These are phyloP conservation scores for Excoecaria cochinchinensis DNA, from an alignment of 345 rosid species.

Conservation along the genomic window DNA sequence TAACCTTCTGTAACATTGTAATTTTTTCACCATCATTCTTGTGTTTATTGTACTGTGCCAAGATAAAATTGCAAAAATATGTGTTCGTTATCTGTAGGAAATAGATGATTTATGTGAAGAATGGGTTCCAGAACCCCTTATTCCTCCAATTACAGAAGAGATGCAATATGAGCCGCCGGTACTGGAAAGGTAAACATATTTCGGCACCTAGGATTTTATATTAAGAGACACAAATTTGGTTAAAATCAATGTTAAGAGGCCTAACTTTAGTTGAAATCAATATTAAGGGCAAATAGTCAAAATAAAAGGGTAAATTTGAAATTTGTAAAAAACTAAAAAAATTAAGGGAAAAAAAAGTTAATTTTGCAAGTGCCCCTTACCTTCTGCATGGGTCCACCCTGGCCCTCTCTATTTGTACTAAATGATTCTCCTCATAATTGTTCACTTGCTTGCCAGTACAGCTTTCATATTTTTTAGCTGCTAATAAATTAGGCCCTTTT, in stretches of 20 bases:
- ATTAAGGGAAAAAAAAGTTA: no score
- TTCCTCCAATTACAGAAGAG: conserved; percentile 69
- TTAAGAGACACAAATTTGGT: no score
- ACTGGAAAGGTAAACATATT: conserved; percentile 63
- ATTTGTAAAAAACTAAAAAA: no score
- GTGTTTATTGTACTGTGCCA: not conserved
- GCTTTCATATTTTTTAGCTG: not conserved
- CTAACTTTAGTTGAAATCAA: no score
- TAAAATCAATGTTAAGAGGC: no score
- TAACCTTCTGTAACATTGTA: no score
- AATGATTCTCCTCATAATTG: no score
- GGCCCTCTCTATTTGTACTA: not conserved
- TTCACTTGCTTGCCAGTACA: not conserved
- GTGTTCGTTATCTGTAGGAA: conserved; percentile 50
- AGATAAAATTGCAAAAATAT: conserved; percentile 11
- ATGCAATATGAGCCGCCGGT: conserved; percentile 74
- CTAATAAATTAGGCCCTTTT: not conserved
- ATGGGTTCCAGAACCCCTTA: conserved; percentile 93
- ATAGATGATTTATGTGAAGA: conserved; percentile 93
- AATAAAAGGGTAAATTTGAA: no score
- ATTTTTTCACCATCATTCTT: not conserved
- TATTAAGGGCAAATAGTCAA: no score
- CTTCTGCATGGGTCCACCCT: no score
- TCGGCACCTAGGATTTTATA: not conserved
- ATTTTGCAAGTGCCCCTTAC: no score